Evolutionary conservation across 2,329 filamentous ascomycete species (phyloP), one percentile per base, ranked within the genome.

Genomic region (Pestalotiopsis sp.): DNA sequence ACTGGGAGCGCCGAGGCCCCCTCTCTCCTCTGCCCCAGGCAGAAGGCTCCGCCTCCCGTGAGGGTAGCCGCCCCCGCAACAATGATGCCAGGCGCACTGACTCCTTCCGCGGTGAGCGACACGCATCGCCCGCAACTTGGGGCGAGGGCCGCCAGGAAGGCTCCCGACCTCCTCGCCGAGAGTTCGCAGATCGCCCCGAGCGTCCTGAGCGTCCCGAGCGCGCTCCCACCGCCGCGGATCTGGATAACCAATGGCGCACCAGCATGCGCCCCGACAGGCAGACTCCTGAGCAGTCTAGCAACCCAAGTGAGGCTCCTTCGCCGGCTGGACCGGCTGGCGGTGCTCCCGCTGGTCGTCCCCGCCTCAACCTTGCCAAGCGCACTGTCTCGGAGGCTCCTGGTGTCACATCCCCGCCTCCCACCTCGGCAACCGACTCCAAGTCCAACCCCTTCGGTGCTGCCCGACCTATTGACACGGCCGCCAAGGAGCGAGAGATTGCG

Each of bases 1-100:
- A 94, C 80, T 99, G 96, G 96, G 95, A 98, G 81, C 92, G 96
- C 74, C 96, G 93, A 78, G 96, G 96, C 13, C 96, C 96, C 48
- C 85, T 98, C 67, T 93, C 95, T 56, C 93, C 95, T 24, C 85
- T 82, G 72, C 84, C 84, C 64, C 86, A 83, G 68, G 72, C 82
- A 59, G 87, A 90, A 71, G 83, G 83, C 67, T 73, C 78, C 22
- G 78, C 80, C 63, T 84, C 85, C 64, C 85, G 88, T 69, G 88
- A 89, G 52, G 85, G 82, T 69, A 86, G 85, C 77, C 85, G 84
- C 39, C 79, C 85, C 52, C 81, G 85, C 63, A 78, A 78, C 58
- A 86, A 85, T 69, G 89, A 93, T 67, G 88, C 87, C 68, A 83
- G 88, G 73, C 83, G 87, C 70, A 81, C 83, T 70, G 86, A 89